Conservation (phyloP, 306 rosid species). For the Argentina anserina region DNA sequence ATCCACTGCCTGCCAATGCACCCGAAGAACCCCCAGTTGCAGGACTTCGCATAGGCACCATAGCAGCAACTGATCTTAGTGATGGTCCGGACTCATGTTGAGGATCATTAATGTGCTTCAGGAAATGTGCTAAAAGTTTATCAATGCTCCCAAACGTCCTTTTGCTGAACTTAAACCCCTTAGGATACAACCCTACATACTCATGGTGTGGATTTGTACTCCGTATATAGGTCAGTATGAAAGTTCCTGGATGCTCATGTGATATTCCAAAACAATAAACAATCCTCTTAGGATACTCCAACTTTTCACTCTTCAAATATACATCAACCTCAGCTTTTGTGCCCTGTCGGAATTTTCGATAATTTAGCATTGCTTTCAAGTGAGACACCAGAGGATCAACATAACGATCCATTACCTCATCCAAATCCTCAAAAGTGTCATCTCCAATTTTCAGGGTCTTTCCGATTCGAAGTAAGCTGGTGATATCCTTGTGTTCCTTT, state of each 20-base stretch:
- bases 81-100: conserved; percentile 77
- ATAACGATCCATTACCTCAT: conserved; percentile 98
- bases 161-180: conserved; percentile 94
- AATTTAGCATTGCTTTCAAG: conserved; percentile 74
- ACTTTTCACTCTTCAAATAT: conserved; percentile 69
- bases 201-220: conserved; percentile 97
- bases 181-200: conserved; percentile 94
- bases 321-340: conserved; percentile 90
- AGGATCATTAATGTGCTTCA: conserved; percentile 85
- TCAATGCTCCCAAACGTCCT: conserved; percentile 94
- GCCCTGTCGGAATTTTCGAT: conserved; percentile 85
- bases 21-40: conserved; percentile 93
- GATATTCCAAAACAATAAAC: conserved; percentile 88
- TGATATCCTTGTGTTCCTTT: conserved; percentile 92
- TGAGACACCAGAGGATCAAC: conserved; percentile 94
- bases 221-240: conserved; percentile 77
- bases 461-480: conserved; percentile 92
- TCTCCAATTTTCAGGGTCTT: conserved; percentile 96
- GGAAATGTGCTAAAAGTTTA: conserved; percentile 85
- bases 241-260: conserved; percentile 98
- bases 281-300: conserved; percentile 77
- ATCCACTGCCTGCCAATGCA: conserved; percentile 68
- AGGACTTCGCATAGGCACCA: conserved; percentile 99
- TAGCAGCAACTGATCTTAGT: conserved; percentile 94
- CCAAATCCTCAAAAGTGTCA: conserved; percentile 97